phyloP scores from a whole-genome alignment of 306 rosid species.

The Citrullus colocynthis region DNA sequence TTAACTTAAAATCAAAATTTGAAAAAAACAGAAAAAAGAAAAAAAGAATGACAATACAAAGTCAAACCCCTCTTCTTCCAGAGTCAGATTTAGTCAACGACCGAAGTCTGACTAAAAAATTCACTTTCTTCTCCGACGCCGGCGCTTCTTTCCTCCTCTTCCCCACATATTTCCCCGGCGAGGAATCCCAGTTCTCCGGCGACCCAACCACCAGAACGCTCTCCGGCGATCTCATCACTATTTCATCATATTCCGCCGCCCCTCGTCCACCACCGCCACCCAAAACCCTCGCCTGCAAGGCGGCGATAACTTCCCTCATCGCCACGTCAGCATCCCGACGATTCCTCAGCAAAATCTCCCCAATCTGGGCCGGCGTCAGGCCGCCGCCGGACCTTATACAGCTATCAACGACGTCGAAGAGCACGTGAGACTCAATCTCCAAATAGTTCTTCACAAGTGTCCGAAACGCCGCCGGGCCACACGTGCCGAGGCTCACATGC shows the following conservation, averaged over 20 bases:
- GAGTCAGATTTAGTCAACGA: conserved; percentile 84
- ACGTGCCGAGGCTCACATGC: conserved; percentile 64
- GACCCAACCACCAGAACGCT: conserved; percentile 62
- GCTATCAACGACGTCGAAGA: conserved; percentile 50
- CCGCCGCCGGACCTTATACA: conserved; percentile 55
- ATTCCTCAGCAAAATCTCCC: conserved; percentile 63
- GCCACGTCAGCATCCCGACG: conserved; percentile 46
- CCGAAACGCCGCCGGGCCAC: conserved; percentile 60
- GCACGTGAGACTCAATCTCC: conserved; percentile 35
- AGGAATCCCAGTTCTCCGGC: conserved; percentile 63
- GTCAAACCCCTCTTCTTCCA: conserved; percentile 27
- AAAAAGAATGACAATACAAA: background rate
- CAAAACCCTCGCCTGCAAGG: conserved; percentile 44
- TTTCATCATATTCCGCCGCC: conserved; percentile 20
- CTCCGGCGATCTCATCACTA: conserved; percentile 51
- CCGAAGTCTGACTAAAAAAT: conserved; percentile 60
- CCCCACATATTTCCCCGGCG: conserved; percentile 18
- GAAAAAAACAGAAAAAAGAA: too few relatives aligned
- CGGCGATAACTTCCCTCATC: conserved; percentile 50
- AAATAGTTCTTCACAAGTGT: conserved; percentile 48
- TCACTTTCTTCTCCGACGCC: conserved; percentile 37
- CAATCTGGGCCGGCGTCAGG: conserved; percentile 75
- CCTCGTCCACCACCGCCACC: conserved; percentile 13
- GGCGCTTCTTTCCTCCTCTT: conserved; percentile 42
- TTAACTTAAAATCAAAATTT: background rate